A percentile compares a stretch with the other conserved stretches of the same genome.
These are phyloP conservation scores for Metschnikowia aberdeeniae DNA, from an alignment of 805 yeast species.

Conservation along the genomic window DNA sequence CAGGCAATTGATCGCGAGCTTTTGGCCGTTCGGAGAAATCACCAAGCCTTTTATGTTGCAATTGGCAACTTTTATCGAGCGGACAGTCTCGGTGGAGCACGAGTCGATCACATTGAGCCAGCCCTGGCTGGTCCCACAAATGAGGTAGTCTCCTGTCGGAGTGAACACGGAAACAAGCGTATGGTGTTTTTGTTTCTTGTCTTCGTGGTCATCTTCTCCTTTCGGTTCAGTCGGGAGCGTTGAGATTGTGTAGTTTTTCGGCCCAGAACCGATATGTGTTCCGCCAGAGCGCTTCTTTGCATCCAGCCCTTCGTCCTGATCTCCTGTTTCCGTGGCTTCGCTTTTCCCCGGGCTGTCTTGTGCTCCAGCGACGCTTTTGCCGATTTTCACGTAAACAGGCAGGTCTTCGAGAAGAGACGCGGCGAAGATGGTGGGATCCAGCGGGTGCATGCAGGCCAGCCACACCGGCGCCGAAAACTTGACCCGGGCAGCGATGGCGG, in stretches of 20 bases:
- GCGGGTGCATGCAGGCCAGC: conserved; percentile 59
- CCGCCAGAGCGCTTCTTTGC: too few species aligned
- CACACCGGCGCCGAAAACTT: conserved; percentile 70
- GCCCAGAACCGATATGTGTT: not conserved
- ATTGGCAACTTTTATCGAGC: conserved; percentile 54
- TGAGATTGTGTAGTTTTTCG: conserved; percentile 7
- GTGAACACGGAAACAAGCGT: conserved; percentile 51
- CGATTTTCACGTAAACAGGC: conserved; percentile 45
- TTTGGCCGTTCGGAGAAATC: conserved; percentile 54
- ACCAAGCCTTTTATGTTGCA: conserved; percentile 68
- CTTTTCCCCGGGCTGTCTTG: too few species aligned
- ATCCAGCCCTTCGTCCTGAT: not conserved
- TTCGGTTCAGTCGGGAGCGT: conserved; percentile 18
- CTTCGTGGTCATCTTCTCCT: conserved; percentile 9
- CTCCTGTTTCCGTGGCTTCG: not conserved
- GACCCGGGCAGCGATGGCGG: conserved; percentile 39
- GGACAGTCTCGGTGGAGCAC: conserved; percentile 32
- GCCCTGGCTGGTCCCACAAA: conserved; percentile 82
- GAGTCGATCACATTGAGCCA: conserved; percentile 51
- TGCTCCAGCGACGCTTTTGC: too few species aligned
- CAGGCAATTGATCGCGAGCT: conserved; percentile 70
- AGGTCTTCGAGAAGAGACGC: conserved; percentile 64
- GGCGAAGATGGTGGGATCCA: conserved; percentile 42
- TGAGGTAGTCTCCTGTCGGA: conserved; percentile 50
- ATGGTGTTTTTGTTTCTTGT: conserved; percentile 27